Conservation (phyloP, 140 eudicot species). For the Anethum foeniculum region DNA sequence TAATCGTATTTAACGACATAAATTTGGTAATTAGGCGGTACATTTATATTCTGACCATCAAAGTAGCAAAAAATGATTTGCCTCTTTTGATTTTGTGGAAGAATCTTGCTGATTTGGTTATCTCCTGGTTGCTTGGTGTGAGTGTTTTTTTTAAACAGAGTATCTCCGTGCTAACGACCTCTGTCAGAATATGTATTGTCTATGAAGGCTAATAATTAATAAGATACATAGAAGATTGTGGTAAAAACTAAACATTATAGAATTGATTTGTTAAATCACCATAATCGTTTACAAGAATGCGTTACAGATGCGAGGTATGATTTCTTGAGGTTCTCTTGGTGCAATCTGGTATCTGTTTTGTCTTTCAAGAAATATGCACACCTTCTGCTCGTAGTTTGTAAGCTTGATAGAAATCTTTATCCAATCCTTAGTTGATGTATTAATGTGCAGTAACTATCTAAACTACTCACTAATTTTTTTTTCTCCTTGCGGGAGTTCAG, state of each 20-base stretch:
- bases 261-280: not conserved
- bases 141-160: not conserved
- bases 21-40: not conserved
- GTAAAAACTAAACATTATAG: not conserved
- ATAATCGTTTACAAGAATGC: not conserved
- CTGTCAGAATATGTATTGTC: not conserved
- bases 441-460: not conserved
- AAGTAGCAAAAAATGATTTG: not conserved
- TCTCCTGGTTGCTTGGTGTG: not conserved
- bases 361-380: not conserved
- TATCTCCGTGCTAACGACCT: not conserved
- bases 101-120: not conserved
- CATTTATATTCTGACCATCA: not conserved
- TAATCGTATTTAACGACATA: no score
- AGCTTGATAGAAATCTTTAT: not conserved
- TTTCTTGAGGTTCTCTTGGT: not conserved
- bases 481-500: slow-evolving; percentile 23
- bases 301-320: not conserved
- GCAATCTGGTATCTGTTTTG: not conserved
- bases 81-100: not conserved
- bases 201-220: not conserved
- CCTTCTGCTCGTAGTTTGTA: not conserved
- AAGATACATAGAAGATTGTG: not conserved
- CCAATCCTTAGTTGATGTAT: not conserved
- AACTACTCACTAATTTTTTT: not conserved